phyloP scores from a whole-genome alignment of 352 stramenopile species.

The Phytophthora vignae region DNA sequence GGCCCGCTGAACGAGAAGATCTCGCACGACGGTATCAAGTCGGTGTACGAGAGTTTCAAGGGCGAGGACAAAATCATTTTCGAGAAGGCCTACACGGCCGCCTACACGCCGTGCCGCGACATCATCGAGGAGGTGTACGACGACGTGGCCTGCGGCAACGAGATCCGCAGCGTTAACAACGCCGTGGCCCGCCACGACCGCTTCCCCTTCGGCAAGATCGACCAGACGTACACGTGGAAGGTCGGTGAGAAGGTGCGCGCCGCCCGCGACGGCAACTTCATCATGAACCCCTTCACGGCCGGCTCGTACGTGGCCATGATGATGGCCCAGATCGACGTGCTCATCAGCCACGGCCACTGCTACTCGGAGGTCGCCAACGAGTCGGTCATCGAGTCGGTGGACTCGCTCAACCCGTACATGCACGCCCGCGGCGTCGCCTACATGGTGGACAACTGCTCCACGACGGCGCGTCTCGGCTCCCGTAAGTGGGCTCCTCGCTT shows the following conservation, averaged over 20 bases:
- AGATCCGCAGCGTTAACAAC: conserved; percentile 99
- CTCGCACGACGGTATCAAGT: conserved; percentile 97
- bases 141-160: conserved; percentile 97
- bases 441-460: conserved; percentile 99
- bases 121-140: conserved; percentile 99
- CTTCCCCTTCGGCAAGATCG: conserved; percentile 98
- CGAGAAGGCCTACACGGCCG: conserved; percentile 95
- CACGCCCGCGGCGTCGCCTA: conserved; percentile 97
- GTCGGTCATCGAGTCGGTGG: conserved; percentile 98
- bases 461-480: conserved; percentile 97
- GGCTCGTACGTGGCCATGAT: conserved; percentile 99
- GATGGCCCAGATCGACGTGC: conserved; percentile 97
- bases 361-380: conserved; percentile 99
- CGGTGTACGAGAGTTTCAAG: conserved; percentile 95
- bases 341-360: conserved; percentile 95
- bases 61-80: conserved; percentile 95
- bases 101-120: conserved; percentile 96
- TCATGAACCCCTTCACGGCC: conserved; percentile 98
- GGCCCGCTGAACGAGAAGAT: conserved; percentile 98
- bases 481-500: conserved; percentile 98
- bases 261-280: conserved; percentile 94
- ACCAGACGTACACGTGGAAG: conserved; percentile 97
- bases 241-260: conserved; percentile 97
- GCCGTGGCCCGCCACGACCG: conserved; percentile 94
- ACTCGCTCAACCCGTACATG: conserved; percentile 99